Base-by-base conservation (phyloP, 2,329 filamentous ascomycete genomes). In the Metarhizium rileyi region DNA sequence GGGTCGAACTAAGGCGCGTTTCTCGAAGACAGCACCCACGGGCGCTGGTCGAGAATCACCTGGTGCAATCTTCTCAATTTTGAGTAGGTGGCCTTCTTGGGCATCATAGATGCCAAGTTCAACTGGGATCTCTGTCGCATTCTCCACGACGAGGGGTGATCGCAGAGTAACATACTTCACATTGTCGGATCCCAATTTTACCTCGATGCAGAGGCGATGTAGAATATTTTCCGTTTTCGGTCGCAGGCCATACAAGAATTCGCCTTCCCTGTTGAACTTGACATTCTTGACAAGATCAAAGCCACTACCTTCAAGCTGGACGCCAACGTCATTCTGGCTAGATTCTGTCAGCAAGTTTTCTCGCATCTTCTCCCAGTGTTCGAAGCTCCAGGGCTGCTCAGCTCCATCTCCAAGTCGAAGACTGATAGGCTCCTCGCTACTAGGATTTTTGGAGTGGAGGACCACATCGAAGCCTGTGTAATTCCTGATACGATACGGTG, bases 91-190 rank as follows among this genome's bases (percentile, higher is more conserved):
- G 0, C 90, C 90, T 50, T 95, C 86, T 53, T 88, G 81, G 0
- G 83, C 82, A 64, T 91, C 93, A 62, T 88, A 96, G 16, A 98
- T 83, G 16, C 93, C 94, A 22, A 98, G 68, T 66, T 98, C 93
- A 14, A 98, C 83, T 0, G 93, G 91, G 41, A 98, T 95, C 63
- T 98, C 89, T 0, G 93, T 98, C 55, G 93, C 87, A 66, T 98
- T 98, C 64, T 98, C 93, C 7, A 98, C 83, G 0, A 96, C 70
- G 1, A 98, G 72, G 1, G 93, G 93, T 18, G 91, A 97, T 25
- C 93, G 81, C 61, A 98, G 83, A 1, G 90, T 98, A 61, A 98
- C 94, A 64, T 95, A 94, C 71, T 98, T 98, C 70, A 98, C 87
- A 60, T 97, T 97, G 71, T 98, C 91, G 1, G 81, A 72, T n/a